Base-by-base conservation (phyloP, 1,139 yeast genomes). In the Torulaspora globosa region DNA sequence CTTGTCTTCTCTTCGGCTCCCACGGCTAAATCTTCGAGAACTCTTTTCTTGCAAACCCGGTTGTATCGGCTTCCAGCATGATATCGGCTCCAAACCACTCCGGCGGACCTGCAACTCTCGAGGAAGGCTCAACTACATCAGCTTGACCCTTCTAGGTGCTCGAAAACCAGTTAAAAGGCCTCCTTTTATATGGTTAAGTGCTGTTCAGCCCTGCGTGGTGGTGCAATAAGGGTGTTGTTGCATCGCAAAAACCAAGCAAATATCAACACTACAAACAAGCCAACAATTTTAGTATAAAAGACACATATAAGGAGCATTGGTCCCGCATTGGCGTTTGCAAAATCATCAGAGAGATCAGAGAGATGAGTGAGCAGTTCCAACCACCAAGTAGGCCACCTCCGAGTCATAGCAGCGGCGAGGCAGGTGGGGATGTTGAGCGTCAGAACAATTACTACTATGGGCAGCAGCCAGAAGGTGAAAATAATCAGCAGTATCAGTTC, bases 401-500 rank as follows among this genome's bases (percentile, higher is more conserved):
- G 5, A 41, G 45, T 14, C 41, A 45, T 38, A 23, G 38, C 8
- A 32, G 31, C 11, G 44, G 31, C 2, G 47, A 31, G 5, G 35
- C 19, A 11, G 32, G 19, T 3, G 35, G 29, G 12, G 21, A 29
- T 19, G n/a, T 31, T 18, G 23, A 15, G 16, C 16, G 30, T 5
- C 26, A 38, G 12, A 21, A 43, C 9, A 23, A 27, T 18, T 33
- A 36, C 9, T 33, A 36, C 23, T 36, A 26, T 15, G 29, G 26
- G 11, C 36, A 18, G 32, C 42, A 43, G 16, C 27, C 38, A 5
- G 41, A 34, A 3, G 36, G 21, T 6, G 31, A 31, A n/a, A 21
- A 39, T 15, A 39, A 38, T 8, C 36, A 33, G 35, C 54, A 55
- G 30, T 62, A 60, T 44, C 58, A 62, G 21, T 60, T 58, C 38